Evolutionary conservation across 257 asterid genomes (phyloP), one percentile per base, ranked within the genome.

Genomic region (Solanum pinnatisectum): DNA sequence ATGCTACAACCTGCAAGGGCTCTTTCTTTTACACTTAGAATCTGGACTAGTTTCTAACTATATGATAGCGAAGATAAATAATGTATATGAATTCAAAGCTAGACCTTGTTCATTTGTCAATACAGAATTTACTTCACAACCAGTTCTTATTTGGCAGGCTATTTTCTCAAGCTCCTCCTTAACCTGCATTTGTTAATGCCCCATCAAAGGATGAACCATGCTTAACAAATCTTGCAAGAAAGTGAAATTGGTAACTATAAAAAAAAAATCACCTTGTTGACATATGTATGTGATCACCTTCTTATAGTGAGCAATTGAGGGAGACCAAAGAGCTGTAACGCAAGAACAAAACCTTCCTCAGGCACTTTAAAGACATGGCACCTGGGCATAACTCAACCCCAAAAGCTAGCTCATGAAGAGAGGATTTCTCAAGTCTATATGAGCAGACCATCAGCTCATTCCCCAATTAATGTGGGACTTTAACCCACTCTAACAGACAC

Each of bases 291-390:
- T 6, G 98, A 95, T 10, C 94, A 92, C 93, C 94, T 85, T 91
- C 91, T 94, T n/a, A 95, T 94, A 0, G 98, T 94, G 52, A 95
- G 96, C 96, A 98, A 95, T 56, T 94, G 98, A 77, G 98, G 98
- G 70, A 98, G 94, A 63, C 95, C 97, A 87, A 95, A 90, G 71
- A 96, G 93, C 99, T 96, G 52, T 9, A 33, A 13, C 42, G 10
- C 22, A 83, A 22, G 67, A 40, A 16, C 33, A 12, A 86, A 39
- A 32, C 3, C 20, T 49, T 23, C 14, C 4, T 76, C 52, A 73
- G 14, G 9, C 8, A 36, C 20, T 52, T 52, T 0, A 52, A 52
- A 52, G 9, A 15, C 16, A 52, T 52, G 3, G 3, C 22, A 52
- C 60, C 60, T 0, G 59, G 23, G 1, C 0, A 2, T 52, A 52